Base-by-base conservation (phyloP, 2,329 filamentous ascomycete species). In the Colletotrichum orbiculare region DNA sequence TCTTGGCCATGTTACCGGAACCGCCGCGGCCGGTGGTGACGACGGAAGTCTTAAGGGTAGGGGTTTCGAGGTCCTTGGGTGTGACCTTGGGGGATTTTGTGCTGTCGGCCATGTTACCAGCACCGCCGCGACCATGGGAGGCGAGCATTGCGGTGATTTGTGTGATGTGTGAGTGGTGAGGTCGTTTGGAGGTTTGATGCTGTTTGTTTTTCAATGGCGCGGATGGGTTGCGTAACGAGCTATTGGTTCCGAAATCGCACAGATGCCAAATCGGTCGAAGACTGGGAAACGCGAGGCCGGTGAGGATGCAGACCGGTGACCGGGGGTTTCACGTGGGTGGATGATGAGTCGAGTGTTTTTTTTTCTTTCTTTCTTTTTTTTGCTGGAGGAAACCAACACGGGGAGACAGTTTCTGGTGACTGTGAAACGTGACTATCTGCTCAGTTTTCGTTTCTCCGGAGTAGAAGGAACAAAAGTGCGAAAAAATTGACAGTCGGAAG, bases 11-110 rank as follows among this genome's bases (percentile, higher is more conserved):
- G 82, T 97, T 97, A 66, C 94, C 94, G 5, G 87, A 89, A 67
- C 94, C 94, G 60, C 94, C 94, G 55, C 94, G 91, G 61, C 94
- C 94, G 3, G 94, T 97, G 17, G 94, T 97, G 74, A 95, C 94
- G 69, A 92, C 83, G n/a, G 91, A 81, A 50, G 87, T 87, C 81
- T 96, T 97, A 74, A 98, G 87, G 11, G 88, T 91, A 1, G 94
- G 94, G 1, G 94, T 97, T 72, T 90, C 82, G 68, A 97, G 87
- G 73, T 95, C 91, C 68, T 86, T 80, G 54, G 87, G 81, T 37
- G 82, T 78, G 48, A 88, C 71, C 65, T 78, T 77, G 46, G 77
- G 77, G 12, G 82, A 81, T 67, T 82, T 78, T 68, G 81, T 75
- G 63, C 81, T 77, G 69, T 86, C 82, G 74, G 85, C 83, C 74